Base-by-base conservation (phyloP, 768 basidiomycete species). In the Leccinum arenicola region DNA sequence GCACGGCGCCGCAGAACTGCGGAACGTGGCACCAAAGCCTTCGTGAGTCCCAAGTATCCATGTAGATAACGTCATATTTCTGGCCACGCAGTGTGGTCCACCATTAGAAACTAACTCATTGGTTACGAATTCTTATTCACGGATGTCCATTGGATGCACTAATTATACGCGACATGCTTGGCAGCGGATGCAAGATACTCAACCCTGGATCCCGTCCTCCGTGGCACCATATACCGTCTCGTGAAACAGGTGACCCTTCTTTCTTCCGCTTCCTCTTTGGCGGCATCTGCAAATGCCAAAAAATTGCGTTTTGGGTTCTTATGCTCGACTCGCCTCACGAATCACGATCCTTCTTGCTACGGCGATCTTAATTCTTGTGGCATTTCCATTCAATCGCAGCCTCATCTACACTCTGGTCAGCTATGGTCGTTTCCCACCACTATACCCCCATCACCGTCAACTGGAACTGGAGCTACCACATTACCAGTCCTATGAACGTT, bases 381-480 rank as follows among this genome's bases (percentile, higher is more conserved):
- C 52, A 33, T 68, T 68, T 49, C 67, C 67, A 9, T 68, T 65
- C 57, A 68, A 68, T 43, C 64, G 60, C 21, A 61, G 67, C 54
- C 64, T 68, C 27, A 15, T 64, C 43, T 21, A 54, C 23, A 58
- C 57, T 23, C 49, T 68, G n/a, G 47, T 63, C 14, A 25, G 56
- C n/a, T 40, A 68, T 52, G 61, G 60, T 49, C 65, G 63, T 25
- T 64, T 64, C 33, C 79, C 81, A 4, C 80, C 81, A 11, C 64
- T 79, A 29, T 82, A 78, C 62, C 65, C 73, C 7, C 58, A 70
- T 25, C 77, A 74, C 55, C 72, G 66, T 50, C 60, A 73, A 38
- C 71, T 68, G 27, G 79, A 83, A 61, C 66, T 74, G 6, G 53
- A 57, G 3, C 65, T 82, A 0, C 75, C 78, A 1, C 80, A 82